These are phyloP conservation scores for Scutellaria baicalensis DNA, from an alignment of 257 asterid species.

Conservation along the genomic window DNA sequence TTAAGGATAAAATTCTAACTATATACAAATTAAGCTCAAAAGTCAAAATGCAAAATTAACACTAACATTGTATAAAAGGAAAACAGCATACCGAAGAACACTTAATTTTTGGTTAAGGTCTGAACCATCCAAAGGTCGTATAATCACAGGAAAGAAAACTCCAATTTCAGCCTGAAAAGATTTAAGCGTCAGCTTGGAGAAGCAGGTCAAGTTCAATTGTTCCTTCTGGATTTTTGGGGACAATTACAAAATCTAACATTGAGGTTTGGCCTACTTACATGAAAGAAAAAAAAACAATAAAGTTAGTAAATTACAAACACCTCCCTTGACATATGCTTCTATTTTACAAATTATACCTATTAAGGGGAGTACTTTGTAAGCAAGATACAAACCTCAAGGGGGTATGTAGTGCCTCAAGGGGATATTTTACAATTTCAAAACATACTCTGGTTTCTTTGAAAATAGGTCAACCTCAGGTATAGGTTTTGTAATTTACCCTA, in stretches of 20 bases:
- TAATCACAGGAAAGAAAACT: constrained; percentile 89
- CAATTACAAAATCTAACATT: not conserved
- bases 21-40: constrained; percentile 6
- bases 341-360: not conserved
- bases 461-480: not conserved
- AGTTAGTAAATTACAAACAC: not conserved
- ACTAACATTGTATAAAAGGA: constrained; percentile 9
- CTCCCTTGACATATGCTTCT: not conserved
- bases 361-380: not conserved
- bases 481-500: not conserved
- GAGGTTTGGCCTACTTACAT: not conserved
- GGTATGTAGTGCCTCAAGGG: not conserved
- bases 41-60: constrained; percentile 6
- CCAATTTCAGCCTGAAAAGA: constrained; percentile 88
- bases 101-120: constrained; percentile 70
- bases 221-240: not conserved
- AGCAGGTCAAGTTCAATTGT: not conserved
- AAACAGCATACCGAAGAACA: constrained; percentile 73
- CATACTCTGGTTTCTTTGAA: not conserved
- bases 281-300: too few relatives aligned
- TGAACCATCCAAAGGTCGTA: constrained; percentile 81
- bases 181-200: constrained; percentile 19
- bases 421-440: not conserved
- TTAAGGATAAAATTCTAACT: constrained; percentile 9
- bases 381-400: not conserved